Evolutionary conservation across 805 yeast genomes (phyloP).

Genomic region (Candida sakaeoensis): DNA sequence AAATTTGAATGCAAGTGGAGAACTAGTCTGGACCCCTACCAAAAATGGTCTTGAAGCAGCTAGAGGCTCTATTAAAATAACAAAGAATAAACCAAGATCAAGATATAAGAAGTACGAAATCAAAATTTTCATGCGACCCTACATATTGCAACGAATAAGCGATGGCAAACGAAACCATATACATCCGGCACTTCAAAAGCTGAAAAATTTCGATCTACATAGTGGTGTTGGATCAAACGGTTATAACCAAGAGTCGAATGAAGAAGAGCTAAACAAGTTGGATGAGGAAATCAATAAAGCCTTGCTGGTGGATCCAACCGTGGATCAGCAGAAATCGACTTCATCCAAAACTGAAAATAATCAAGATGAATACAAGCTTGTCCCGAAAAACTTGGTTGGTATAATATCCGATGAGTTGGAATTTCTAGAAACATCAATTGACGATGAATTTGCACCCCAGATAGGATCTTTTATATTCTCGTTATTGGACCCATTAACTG

Average conservation of each 20-base stretch:
- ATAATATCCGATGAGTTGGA: constrained; percentile 22
- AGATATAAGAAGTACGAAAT: constrained; percentile 3
- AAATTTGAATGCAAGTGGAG: background rate
- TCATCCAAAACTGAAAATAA: background rate
- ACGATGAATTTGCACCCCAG: constrained; percentile 23
- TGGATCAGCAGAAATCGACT: background rate
- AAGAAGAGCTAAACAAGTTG: background rate
- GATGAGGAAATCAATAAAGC: constrained; percentile 1
- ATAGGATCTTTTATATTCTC: constrained; percentile 36
- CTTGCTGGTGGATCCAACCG: background rate
- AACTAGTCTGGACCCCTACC: background rate
- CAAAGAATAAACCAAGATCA: constrained; percentile 5
- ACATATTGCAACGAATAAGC: background rate
- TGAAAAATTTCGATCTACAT: background rate
- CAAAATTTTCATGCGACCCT: constrained; percentile 3
- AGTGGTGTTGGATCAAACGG: no score
- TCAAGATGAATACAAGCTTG: constrained; percentile 15
- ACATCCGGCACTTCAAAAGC: no score
- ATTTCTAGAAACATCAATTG: constrained; percentile 8
- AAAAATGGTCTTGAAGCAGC: background rate
- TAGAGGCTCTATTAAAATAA: background rate
- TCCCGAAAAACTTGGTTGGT: constrained; percentile 28
- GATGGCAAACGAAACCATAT: background rate
- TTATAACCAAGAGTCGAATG: background rate
- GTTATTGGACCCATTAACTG: constrained; percentile 38